phyloP scores from a whole-genome alignment of 441 rosid species.

The Pelargonium australe region DNA sequence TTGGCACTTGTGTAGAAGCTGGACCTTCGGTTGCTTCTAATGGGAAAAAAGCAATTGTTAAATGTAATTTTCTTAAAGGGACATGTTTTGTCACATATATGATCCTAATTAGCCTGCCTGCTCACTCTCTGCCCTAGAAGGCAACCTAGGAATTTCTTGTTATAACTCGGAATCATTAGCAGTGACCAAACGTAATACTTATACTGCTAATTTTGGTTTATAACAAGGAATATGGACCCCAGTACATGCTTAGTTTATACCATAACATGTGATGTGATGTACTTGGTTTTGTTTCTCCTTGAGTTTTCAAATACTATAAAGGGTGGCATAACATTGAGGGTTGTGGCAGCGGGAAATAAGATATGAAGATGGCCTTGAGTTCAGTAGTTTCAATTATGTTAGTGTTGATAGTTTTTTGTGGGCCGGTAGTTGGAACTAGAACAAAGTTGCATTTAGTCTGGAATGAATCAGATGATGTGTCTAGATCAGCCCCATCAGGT shows the following conservation, averaged over 20 bases:
- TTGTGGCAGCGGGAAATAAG: constrained; percentile 11
- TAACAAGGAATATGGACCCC: background rate
- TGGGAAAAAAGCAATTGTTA: constrained; percentile 14
- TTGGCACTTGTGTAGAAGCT: constrained; percentile 21
- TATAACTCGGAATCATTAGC: constrained; percentile 5
- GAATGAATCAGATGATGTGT: background rate
- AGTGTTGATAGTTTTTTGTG: constrained; percentile 24
- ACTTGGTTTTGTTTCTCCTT: constrained; percentile 16
- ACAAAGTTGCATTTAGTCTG: constrained; percentile 16
- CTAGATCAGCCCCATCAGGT: constrained; percentile 6
- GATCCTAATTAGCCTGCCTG: background rate
- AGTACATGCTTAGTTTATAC: constrained; percentile 7
- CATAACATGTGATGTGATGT: constrained; percentile 14
- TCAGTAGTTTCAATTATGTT: constrained; percentile 16
- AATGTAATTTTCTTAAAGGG: background rate
- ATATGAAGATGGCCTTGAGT: constrained; percentile 21
- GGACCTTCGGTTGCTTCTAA: background rate
- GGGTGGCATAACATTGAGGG: constrained; percentile 1
- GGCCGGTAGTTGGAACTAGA: constrained; percentile 33
- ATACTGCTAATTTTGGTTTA: background rate
- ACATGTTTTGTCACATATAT: constrained; percentile 5
- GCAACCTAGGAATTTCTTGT: background rate
- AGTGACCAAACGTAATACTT: constrained; percentile 6
- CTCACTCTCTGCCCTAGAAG: background rate
- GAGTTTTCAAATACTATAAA: constrained; percentile 16